Percentiles rank a stretch among this genome's conserved stretches.
These are phyloP conservation scores for Scheffersomyces lignicola DNA, from an alignment of 1,139 yeast species.

Conservation along the genomic window DNA sequence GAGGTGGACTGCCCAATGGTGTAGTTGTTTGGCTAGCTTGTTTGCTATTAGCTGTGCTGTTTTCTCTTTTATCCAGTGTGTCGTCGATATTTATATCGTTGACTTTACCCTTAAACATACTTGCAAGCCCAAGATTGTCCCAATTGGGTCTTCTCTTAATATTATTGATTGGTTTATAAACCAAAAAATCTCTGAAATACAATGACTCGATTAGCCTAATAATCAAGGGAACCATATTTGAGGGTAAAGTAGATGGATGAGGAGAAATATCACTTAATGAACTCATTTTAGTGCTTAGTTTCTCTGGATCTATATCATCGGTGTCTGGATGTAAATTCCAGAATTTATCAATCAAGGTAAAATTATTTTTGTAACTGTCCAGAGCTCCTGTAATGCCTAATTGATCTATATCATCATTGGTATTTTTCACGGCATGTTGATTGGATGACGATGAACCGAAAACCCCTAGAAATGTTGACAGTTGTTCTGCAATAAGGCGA, in stretches of 20 bases:
- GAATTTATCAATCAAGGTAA: constrained; percentile 41
- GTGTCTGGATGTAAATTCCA: constrained; percentile 46
- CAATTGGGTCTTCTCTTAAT: constrained; percentile 43
- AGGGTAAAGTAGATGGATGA: constrained; percentile 53
- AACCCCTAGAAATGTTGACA: constrained; percentile 30
- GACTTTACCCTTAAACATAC: constrained; percentile 40
- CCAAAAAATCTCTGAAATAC: constrained; percentile 46
- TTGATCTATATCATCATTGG: constrained; percentile 16
- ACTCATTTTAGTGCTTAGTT: constrained; percentile 27
- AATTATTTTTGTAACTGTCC: constrained; percentile 33
- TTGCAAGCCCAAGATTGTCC: constrained; percentile 40
- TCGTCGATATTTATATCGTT: constrained; percentile 37
- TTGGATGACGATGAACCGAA: constrained; percentile 15
- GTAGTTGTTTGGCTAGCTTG: background rate
- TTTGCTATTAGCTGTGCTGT: constrained; percentile 2
- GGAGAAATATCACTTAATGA: constrained; percentile 23
- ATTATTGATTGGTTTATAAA: constrained; percentile 43
- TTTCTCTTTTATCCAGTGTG: constrained; percentile 21
- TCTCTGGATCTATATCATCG: constrained; percentile 17
- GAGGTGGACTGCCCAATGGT: constrained; percentile 1
- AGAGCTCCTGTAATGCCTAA: constrained; percentile 38
- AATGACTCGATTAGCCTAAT: constrained; percentile 52
- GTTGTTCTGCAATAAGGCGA: constrained; percentile 21
- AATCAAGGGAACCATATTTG: constrained; percentile 51
- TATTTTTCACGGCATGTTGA: constrained; percentile 5